These are phyloP conservation scores for Malassezia sp. DNA, from an alignment of 1,284 basidiomycete species.

Conservation along the genomic window DNA sequence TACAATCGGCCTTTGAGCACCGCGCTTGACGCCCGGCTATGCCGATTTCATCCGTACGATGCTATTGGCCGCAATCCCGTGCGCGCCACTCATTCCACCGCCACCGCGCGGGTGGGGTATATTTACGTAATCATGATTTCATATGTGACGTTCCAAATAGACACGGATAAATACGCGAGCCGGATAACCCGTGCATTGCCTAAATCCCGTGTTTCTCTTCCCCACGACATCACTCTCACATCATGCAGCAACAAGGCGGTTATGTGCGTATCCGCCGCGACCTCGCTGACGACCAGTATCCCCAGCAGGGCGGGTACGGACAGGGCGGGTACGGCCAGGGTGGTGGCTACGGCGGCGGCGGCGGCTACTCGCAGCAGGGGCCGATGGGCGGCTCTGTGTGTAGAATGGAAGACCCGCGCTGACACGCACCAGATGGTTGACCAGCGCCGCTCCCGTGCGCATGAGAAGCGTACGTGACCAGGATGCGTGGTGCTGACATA, in stretches of 20 bases:
- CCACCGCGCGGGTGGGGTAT: too few species aligned
- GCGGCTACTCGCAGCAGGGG: slow-evolving; percentile 4
- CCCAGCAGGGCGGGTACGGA: slow-evolving; percentile 14
- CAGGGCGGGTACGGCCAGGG: slow-evolving; percentile 4
- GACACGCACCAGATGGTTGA: slow-evolving; percentile 5
- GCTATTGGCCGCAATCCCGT: too few species aligned
- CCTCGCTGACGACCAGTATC: not conserved
- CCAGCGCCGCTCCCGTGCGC: slow-evolving; percentile 12
- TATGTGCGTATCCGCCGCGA: slow-evolving; percentile 6
- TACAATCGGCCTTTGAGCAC: too few species aligned
- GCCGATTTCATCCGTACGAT: too few species aligned
- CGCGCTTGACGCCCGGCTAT: too few species aligned
- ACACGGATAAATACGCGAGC: too few species aligned
- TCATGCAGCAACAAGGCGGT: slow-evolving; percentile 15
- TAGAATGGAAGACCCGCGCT: not conserved
- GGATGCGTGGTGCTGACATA: not conserved
- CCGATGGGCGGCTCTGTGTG: slow-evolving; percentile 17
- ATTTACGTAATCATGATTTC: too few species aligned
- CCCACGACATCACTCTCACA: too few species aligned
- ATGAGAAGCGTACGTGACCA: slow-evolving; percentile 15
- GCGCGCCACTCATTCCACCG: too few species aligned
- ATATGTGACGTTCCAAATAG: too few species aligned
- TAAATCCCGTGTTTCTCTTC: too few species aligned
- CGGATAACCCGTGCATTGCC: too few species aligned
- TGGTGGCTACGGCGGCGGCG: not conserved